Conservation (phyloP, 2,329 filamentous ascomycete genomes). For the Penicillium thymicola region DNA sequence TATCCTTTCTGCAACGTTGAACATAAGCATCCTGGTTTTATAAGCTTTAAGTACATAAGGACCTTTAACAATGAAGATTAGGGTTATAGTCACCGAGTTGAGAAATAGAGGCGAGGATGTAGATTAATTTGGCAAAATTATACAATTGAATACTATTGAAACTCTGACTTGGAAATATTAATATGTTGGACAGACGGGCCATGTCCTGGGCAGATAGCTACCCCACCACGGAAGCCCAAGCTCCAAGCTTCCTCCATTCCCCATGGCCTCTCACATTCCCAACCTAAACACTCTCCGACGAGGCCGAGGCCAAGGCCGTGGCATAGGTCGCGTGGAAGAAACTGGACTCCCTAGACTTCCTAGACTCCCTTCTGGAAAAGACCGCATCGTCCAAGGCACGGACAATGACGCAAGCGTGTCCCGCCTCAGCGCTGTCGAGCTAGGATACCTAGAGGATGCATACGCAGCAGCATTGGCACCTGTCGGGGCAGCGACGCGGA, state of each 20-base stretch:
- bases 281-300: conserved; percentile 65
- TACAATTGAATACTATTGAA: not conserved
- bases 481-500: conserved; percentile 49
- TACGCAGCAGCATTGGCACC: conserved; percentile 71
- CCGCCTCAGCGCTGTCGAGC: conserved; percentile 78
- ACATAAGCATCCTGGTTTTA: not conserved
- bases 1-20: not conserved
- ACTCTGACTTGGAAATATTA: not conserved
- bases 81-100: not conserved
- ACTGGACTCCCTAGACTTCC: conserved; percentile 27
- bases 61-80: too few species aligned
- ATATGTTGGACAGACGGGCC: not conserved
- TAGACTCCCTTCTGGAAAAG: conserved; percentile 49
- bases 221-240: conserved; percentile 18
- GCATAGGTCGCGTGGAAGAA: conserved; percentile 21
- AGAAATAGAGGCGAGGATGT: not conserved
- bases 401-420: conserved; percentile 90
- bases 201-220: conserved; percentile 1
- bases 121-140: not conserved
- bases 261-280: conserved; percentile 73
- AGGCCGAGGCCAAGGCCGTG: conserved; percentile 48
- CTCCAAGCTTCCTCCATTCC: conserved; percentile 19
- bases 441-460: conserved; percentile 79
- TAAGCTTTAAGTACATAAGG: not conserved
- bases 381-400: conserved; percentile 78